Base-by-base conservation (phyloP, 306 rosid species). In the Castanea mollissima region DNA sequence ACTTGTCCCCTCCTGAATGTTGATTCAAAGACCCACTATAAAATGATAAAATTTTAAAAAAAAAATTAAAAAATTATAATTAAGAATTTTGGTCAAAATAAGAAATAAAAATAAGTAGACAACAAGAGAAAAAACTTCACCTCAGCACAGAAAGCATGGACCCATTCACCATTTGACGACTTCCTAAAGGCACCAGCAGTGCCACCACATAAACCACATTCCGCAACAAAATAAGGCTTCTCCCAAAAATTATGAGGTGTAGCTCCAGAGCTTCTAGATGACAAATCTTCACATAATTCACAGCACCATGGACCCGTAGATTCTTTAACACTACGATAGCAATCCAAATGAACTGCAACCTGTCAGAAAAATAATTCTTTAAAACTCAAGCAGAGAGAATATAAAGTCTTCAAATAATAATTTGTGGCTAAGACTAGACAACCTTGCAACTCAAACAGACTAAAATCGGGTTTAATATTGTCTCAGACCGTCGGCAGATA, bases 61-160 rank as follows among this genome's bases (percentile, higher is more conserved):
- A 25, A 14, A 23, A 74, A 41, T 41, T 41, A 54, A 23, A 32
- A 51, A 74, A 59, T 71, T 25, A 69, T 62, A 54, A 78, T 69
- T 27, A 46, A 54, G 63, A 54, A 70, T 23, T 75, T 10, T 1
- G 52, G 71, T 15, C 64, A 71, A 65, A 76, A 74, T 49, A 31
- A 67, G 67, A 31, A 68, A 46, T 31, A 64, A 63, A 52, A 21
- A 70, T 32, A 76, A 23, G 27, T 60, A 55, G 20, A 55, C 14
- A 60, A 41, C 29, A 68, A 57, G 74, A 15, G 27, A 78, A 72
- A 64, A 68, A 14, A 31, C 62, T 51, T 78, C 83, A 96, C 99
- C 97, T 96, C 98, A 2, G 99, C 98, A 82, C 99, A 96, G 79
- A 93, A 91, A 69, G 98, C 99, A 88, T 96, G 99, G 74, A 93